These are phyloP conservation scores for Mortierella sp. DNA, from an alignment of 371 early-diverging fungal genomes.

Conservation along the genomic window DNA sequence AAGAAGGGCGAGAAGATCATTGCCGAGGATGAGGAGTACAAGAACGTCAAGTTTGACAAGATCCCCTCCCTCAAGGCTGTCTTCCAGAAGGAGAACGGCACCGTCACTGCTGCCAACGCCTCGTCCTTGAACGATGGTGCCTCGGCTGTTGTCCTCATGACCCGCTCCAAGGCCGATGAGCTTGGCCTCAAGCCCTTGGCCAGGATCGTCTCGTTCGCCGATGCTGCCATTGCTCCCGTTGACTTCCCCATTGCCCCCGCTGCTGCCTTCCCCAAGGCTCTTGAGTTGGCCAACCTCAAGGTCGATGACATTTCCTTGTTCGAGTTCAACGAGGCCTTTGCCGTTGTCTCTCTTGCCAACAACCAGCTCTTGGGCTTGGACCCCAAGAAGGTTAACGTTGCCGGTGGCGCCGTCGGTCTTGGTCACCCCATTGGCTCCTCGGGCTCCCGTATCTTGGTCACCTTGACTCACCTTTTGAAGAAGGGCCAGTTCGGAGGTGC, in stretches of 20 bases:
- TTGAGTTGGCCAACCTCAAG: constrained; percentile 80
- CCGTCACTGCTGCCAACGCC: constrained; percentile 97
- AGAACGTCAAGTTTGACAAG: constrained; percentile 81
- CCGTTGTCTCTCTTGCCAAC: constrained; percentile 95
- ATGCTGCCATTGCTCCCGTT: constrained; percentile 75
- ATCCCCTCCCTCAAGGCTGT: constrained; percentile 88
- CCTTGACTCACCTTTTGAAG: constrained; percentile 83
- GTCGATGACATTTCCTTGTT: constrained; percentile 79
- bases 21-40: constrained; percentile 89
- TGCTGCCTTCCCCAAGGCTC: constrained; percentile 94
- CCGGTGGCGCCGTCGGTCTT: constrained; percentile 97
- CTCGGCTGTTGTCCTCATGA: constrained; percentile 91
- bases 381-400: constrained; percentile 85
- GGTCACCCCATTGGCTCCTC: constrained; percentile 98
- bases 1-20: constrained; percentile 77
- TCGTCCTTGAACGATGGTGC: constrained; percentile 97
- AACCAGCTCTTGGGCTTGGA: constrained; percentile 80
- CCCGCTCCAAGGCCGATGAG: constrained; percentile 76
- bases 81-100: constrained; percentile 84
- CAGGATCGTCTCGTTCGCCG: constrained; percentile 54
- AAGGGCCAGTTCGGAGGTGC: constrained; percentile 89
- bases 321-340: constrained; percentile 99
- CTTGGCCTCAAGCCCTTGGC: constrained; percentile 89
- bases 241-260: constrained; percentile 96
- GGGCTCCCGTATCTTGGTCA: constrained; percentile 93